Evolutionary conservation across 768 basidiomycete genomes (phyloP), one percentile per base, ranked within the genome.

Genomic region (Suillus luteus): DNA sequence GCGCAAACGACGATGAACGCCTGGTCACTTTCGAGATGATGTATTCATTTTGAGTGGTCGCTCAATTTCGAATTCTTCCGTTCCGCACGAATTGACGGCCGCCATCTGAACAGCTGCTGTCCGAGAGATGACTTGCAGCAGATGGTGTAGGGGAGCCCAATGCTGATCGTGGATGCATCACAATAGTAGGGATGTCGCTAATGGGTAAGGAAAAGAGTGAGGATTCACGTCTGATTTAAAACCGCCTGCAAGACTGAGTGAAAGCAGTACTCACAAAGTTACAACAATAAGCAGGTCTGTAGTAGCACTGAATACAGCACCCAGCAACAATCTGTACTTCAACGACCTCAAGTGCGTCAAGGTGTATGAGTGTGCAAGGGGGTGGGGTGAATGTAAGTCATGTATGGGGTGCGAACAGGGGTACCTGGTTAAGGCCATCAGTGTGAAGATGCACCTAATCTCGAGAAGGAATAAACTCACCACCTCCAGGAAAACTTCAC

Each of bases 41-140:
- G 59, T 63, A 35, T 79, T 69, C 51, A 73, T 67, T 76, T 82
- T 75, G 40, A 77, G 73, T 15, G 78, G 75, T 62, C 81, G 82
- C 73, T 91, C 90, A 67, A 92, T 83, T 75, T 90, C 87, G 69
- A 92, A 91, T 46, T 86, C 81, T 82, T 19, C 80, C 77, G 11
- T 79, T 79, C 44, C 81, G 78, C 35, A 76, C 68, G 62, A 77
- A 79, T 17, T 79, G 68, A 22, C 80, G 73, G 31, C 66, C 58
- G 8, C 59, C 61, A 65, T 76, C 75, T 62, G 75, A 77, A 64
- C 74, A 75, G 63, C 76, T 75, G 5, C 73, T 73, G 33, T 79
- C 80, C 41, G 80, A 79, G 64, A 79, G 77, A 63, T 77, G 78
- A 68, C 78, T 80, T 27, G 78, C 68, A 35, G 72, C 22, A 11